Percentiles rank a stretch among this genome's conserved stretches.
phyloP scores from a whole-genome alignment of 805 yeast species.

The Wickerhamiella qilinensis region DNA sequence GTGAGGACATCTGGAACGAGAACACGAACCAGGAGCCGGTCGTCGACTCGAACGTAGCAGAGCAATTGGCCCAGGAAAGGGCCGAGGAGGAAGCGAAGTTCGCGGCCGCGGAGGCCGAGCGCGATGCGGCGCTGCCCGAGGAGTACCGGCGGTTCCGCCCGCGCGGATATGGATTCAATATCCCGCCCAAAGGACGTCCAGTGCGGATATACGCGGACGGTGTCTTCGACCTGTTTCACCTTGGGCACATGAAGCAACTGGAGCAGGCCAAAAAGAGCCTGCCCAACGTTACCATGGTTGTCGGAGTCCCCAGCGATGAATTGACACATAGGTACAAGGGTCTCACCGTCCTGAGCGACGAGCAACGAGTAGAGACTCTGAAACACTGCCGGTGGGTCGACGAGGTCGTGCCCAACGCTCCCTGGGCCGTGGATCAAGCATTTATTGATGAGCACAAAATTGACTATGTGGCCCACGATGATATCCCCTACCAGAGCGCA shows the following conservation, averaged over 20 bases:
- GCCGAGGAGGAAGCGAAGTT: conserved; percentile 6
- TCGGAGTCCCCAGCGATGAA: conserved; percentile 81
- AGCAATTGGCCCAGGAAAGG: not conserved
- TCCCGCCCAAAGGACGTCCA: conserved; percentile 76
- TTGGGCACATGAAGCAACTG: conserved; percentile 95
- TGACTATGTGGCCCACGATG: conserved; percentile 97
- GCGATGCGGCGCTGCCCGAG: conserved; percentile 50
- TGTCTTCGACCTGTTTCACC: conserved; percentile 87
- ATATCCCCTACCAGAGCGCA: conserved; percentile 81
- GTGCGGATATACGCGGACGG: conserved; percentile 97
- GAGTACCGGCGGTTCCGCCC: conserved; percentile 68
- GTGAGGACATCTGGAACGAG: conserved; percentile 13
- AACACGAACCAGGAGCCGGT: not conserved
- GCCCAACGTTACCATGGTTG: conserved; percentile 67
- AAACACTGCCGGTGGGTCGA: conserved; percentile 95
- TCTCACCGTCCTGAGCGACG: conserved; percentile 74
- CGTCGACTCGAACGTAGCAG: conserved; percentile 3
- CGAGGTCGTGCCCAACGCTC: conserved; percentile 86
- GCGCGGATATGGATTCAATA: conserved; percentile 54
- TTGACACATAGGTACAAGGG: conserved; percentile 91
- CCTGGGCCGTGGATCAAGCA: conserved; percentile 83
- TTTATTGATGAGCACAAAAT: conserved; percentile 65
- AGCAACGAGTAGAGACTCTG: conserved; percentile 80
- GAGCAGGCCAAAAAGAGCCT: conserved; percentile 93
- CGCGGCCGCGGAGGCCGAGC: conserved; percentile 36